Percentiles rank a stretch among this genome's conserved stretches.
phyloP scores from a whole-genome alignment of 2,329 filamentous ascomycete species.

The Colletotrichum sp. region DNA sequence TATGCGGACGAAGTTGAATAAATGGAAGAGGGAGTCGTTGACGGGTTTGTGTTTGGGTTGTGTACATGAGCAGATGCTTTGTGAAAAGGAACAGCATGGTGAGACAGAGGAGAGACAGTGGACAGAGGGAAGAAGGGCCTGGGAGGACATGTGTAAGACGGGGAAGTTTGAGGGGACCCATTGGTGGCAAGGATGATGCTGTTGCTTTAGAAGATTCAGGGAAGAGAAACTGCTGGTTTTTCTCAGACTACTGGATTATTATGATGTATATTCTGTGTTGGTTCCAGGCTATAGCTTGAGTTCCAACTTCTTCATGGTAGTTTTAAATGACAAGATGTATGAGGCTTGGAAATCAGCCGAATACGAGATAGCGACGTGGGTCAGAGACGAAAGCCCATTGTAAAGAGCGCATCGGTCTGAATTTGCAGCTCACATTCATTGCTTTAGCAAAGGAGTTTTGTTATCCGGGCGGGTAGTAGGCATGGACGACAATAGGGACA shows the following conservation, averaged over 20 bases:
- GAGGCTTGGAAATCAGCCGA: rapidly evolving
- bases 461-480: no score
- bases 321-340: rapidly evolving
- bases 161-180: neutral
- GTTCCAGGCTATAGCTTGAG: no score
- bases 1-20: neutral
- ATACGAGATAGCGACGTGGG: rapidly evolving
- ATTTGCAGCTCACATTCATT: no score
- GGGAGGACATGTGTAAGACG: neutral
- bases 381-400: rapidly evolving
- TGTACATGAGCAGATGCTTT: neutral
- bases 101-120: neutral
- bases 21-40: neutral
- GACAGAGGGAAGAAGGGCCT: rapidly evolving
- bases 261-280: rapidly evolving
- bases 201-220: rapidly evolving
- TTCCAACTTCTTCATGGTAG: neutral
- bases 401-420: rapidly evolving
- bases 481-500: rapidly evolving
- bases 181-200: neutral
- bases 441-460: no score
- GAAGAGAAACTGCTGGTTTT: rapidly evolving
- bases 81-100: neutral
- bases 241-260: rapidly evolving
- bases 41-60: neutral